A percentile compares a stretch with the other conserved stretches of the same genome.
These are phyloP conservation scores for Carex myosuroides DNA, from an alignment of 176 grass and related monocot genomes.

Conservation along the genomic window DNA sequence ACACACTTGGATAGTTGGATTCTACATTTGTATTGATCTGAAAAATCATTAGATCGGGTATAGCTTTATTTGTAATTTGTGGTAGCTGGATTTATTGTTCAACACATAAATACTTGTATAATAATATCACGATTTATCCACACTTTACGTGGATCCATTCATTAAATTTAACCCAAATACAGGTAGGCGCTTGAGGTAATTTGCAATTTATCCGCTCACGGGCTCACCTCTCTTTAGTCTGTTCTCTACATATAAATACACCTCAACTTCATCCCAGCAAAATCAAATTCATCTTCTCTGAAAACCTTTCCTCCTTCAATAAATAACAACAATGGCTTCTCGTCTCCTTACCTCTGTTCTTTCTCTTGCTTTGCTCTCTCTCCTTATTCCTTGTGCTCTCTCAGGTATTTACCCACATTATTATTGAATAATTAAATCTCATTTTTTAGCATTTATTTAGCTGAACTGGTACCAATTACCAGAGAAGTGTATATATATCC, in stretches of 20 bases:
- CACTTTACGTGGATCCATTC: not conserved
- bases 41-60: too few relatives aligned
- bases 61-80: not conserved
- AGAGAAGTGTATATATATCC: not conserved
- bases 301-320: not conserved
- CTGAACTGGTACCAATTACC: not conserved
- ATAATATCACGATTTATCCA: not conserved
- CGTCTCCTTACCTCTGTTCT: not conserved
- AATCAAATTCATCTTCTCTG: not conserved
- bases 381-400: not conserved
- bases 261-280: not conserved
- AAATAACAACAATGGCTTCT: conserved; percentile 3
- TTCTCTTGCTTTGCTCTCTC: conserved; percentile 10
- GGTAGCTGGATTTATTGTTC: not conserved
- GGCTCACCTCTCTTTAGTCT: not conserved
- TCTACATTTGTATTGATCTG: not conserved
- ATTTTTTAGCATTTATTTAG: not conserved
- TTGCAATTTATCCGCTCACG: not conserved
- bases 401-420: not conserved
- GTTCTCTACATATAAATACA: conserved; percentile 11
- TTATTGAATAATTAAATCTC: not conserved
- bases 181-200: too few relatives aligned
- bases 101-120: not conserved
- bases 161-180: too few relatives aligned
- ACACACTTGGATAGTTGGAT: not conserved